These are phyloP conservation scores for Apodospora peruviana DNA, from an alignment of 495 filamentous ascomycete genomes.

Conservation along the genomic window DNA sequence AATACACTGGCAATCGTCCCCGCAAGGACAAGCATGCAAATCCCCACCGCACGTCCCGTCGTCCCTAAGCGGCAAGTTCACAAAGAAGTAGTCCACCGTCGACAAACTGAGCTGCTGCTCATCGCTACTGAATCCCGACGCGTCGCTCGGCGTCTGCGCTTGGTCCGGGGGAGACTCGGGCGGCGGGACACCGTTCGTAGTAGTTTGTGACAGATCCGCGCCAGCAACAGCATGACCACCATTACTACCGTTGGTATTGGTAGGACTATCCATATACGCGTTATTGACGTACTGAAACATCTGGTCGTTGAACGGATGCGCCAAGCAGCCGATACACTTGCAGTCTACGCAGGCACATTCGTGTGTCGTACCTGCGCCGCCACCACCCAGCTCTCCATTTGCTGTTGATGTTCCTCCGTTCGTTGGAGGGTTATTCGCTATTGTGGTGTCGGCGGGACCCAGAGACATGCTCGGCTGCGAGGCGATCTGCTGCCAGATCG, in stretches of 20 bases:
- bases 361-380: constrained; percentile 30
- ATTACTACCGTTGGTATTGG: constrained; percentile 3
- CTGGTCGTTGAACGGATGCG: constrained; percentile 68
- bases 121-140: constrained; percentile 36
- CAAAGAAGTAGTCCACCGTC: constrained; percentile 43
- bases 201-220: too few relatives aligned
- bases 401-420: constrained; percentile 10
- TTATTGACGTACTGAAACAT: constrained; percentile 56
- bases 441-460: too few relatives aligned
- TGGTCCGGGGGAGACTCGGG: constrained; percentile 16
- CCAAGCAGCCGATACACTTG: constrained; percentile 61
- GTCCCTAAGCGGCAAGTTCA: constrained; percentile 35
- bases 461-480: constrained; percentile 15
- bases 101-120: constrained; percentile 37
- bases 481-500: constrained; percentile 28
- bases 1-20: constrained; percentile 47
- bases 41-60: constrained; percentile 29
- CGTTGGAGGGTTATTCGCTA: constrained; percentile 1
- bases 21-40: constrained; percentile 41
- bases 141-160: constrained; percentile 33
- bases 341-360: constrained; percentile 62
- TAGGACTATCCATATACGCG: constrained; percentile 16
- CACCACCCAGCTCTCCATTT: too few relatives aligned
- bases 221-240: not conserved
- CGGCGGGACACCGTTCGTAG: not conserved